These are phyloP conservation scores for Colletotrichum godetiae DNA, from an alignment of 2,329 filamentous ascomycete genomes.

Conservation along the genomic window DNA sequence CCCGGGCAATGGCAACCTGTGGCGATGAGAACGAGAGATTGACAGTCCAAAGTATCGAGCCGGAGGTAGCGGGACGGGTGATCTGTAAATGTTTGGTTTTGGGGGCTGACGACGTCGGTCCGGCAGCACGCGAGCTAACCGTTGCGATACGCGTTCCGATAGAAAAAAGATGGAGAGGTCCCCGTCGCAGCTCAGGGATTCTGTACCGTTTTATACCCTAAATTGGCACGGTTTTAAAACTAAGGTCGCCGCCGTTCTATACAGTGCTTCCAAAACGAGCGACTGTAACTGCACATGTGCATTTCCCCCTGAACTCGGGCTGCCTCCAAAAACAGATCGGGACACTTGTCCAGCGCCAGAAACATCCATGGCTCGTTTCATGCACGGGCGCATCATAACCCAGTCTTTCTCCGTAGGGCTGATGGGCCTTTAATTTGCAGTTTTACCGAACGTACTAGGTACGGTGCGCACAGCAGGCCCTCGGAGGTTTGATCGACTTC, in stretches of 20 bases:
- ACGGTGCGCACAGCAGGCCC: no score
- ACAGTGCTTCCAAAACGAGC: accelerated
- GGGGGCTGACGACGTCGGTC: background rate
- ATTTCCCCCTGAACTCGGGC: background rate
- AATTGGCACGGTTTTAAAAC: accelerated
- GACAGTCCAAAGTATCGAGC: background rate
- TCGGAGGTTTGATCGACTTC: no score
- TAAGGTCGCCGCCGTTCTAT: no score
- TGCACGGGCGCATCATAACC: background rate
- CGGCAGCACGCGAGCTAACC: slow-evolving; percentile 3
- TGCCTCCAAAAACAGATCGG: slow-evolving; percentile 1
- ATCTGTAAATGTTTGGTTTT: background rate
- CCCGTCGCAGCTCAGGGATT: background rate
- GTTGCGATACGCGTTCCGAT: slow-evolving; percentile 27
- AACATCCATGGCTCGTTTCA: slow-evolving; percentile 2
- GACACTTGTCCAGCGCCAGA: slow-evolving; percentile 11
- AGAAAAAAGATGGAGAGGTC: background rate
- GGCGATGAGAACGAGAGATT: background rate
- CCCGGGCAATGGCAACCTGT: background rate
- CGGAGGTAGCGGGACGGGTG: background rate
- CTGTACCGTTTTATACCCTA: background rate
- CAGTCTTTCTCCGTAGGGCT: slow-evolving; percentile 3
- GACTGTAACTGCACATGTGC: background rate
- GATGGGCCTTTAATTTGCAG: background rate
- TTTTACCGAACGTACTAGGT: no score